Evolutionary conservation across 495 filamentous ascomycete species (phyloP), one percentile per base, ranked within the genome.

Genomic region (Amniculicola lignicola): DNA sequence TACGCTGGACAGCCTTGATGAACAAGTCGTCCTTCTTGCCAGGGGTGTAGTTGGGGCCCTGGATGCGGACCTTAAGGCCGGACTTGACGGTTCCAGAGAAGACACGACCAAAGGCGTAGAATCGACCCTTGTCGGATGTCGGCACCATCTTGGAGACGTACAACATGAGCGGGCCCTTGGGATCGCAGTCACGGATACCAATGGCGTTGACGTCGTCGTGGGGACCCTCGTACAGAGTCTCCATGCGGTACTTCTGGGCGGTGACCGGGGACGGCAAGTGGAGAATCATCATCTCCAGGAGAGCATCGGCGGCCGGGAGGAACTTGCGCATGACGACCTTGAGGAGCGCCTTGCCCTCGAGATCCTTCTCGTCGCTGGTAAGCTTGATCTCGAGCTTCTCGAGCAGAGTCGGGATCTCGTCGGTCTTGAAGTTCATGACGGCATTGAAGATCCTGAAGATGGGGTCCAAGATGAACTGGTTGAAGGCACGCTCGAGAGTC

Each of bases 131-230:
- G 72, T 99, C 93, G 70, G 90, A 92, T 59, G 93, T 97, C 68
- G 93, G 93, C 64, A 99, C 94, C 93, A 99, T 99, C 87, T 99
- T 99, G 70, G 93, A 99, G 75, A 99, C 91, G 84, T 99, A 99
- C 60, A 97, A 81, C 93, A 99, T 99, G 73, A 99, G 93, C 67
- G 91, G 89, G 69, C 82, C 93, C 80, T 93, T 95, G 75, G 91
- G 80, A 74, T 97, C 87, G 79, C 93, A 97, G 81, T 96, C 91
- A 45, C 91, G 89, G 81, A 99, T 96, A 80, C 83, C 89, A 69
- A 94, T 87, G 80, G 84, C 88, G 63, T 82, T 84, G 76, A 90
- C 84, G 66, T 99, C 93, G 73, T 99, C 93, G 23, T 75, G 66
- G 55, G 93, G 93, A 79, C 93, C 93, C 80, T 99, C 93, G 80